Conservation (phyloP, 768 basidiomycete genomes). For the Phallus indusiatus region DNA sequence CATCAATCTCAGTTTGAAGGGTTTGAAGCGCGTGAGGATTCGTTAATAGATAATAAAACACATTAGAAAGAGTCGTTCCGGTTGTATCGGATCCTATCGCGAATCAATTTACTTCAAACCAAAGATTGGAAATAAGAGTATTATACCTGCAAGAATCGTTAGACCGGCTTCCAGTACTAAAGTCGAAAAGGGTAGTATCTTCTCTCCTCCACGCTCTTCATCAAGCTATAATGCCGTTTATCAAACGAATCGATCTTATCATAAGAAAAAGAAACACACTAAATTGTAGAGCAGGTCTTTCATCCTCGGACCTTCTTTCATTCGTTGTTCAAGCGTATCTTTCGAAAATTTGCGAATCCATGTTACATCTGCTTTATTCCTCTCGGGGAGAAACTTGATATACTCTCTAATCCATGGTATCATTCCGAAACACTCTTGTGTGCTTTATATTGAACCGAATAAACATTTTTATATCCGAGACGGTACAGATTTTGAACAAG, state of each 20-base stretch:
- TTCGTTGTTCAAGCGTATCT: conserved; percentile 3
- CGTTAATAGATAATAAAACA: conserved; percentile 31
- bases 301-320: conserved; percentile 1
- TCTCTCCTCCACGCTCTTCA: conserved; percentile 31
- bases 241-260: not conserved
- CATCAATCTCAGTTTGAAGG: conserved; percentile 34
- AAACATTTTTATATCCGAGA: conserved; percentile 19
- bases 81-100: conserved; percentile 35
- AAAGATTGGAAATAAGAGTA: not conserved
- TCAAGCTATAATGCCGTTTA: not conserved
- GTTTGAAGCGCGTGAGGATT: conserved; percentile 28
- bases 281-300: conserved; percentile 34
- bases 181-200: conserved; percentile 19
- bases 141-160: conserved; percentile 28
- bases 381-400: conserved; percentile 25
- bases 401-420: conserved; percentile 36
- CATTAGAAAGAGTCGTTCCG: conserved; percentile 28
- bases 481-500: not conserved
- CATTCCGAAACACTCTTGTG: conserved; percentile 9
- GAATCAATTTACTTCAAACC: not conserved
- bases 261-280: conserved; percentile 18
- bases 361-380: conserved; percentile 1
- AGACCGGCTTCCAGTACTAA: conserved; percentile 30
- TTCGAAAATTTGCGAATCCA: conserved; percentile 27
- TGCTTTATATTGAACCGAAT: conserved; percentile 26